These are phyloP conservation scores for Diaporthe batatas DNA, from an alignment of 2,329 filamentous ascomycete genomes.

Conservation along the genomic window DNA sequence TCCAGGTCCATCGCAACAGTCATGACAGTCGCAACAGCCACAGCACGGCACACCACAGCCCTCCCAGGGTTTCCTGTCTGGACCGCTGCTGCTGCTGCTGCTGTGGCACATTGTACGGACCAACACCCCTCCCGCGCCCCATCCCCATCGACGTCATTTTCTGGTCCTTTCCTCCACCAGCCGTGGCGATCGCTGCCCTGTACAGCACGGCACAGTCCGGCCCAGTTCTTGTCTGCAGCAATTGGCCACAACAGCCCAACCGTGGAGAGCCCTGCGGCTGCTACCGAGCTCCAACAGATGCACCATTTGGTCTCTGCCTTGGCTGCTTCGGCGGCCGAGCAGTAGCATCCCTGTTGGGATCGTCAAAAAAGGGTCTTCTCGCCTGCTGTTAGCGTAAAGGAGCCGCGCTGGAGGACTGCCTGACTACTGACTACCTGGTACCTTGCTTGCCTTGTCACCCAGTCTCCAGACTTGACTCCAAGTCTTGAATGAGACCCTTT, in stretches of 20 bases:
- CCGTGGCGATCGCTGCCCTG: constrained; percentile 22
- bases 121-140: neutral
- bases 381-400: constrained; percentile 26
- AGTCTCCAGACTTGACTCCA: neutral
- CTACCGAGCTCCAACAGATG: constrained; percentile 36
- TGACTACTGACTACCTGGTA: constrained; percentile 1
- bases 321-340: constrained; percentile 2
- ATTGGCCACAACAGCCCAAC: constrained; percentile 3
- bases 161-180: constrained; percentile 9
- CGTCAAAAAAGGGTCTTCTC: constrained; percentile 23
- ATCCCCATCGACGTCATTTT: constrained; percentile 20
- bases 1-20: neutral
- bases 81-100: neutral
- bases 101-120: constrained; percentile 1
- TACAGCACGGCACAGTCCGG: constrained; percentile 19
- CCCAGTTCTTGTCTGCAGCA: constrained; percentile 13
- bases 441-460: neutral
- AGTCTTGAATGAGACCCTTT: constrained; percentile 18
- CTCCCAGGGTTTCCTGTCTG: constrained; percentile 17
- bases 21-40: neutral
- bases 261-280: constrained; percentile 36
- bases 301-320: constrained; percentile 28
- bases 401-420: constrained; percentile 25
- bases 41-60: constrained; percentile 21
- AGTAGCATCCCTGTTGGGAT: constrained; percentile 16